Percentiles rank a stretch among this genome's conserved stretches.
These are phyloP conservation scores for Stachybotrys elegans DNA, from an alignment of 2,329 filamentous ascomycete species.

Conservation along the genomic window DNA sequence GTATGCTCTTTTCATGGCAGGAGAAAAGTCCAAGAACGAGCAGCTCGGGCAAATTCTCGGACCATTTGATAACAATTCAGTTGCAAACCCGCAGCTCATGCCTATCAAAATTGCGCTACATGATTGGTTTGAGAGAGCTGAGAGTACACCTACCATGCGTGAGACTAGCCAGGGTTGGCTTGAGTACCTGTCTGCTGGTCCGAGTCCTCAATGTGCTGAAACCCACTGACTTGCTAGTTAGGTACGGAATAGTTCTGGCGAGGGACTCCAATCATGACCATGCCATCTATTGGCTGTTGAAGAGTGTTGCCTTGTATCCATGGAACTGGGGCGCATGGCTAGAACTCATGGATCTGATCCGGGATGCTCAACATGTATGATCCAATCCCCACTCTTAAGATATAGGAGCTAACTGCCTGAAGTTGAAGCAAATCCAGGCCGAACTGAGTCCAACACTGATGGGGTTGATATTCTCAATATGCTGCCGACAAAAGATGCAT, in stretches of 20 bases:
- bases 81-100: neutral
- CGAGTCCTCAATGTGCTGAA: neutral
- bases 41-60: neutral
- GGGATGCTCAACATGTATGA: neutral
- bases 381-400: neutral
- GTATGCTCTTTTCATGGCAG: constrained; percentile 1
- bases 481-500: constrained; percentile 1
- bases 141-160: neutral
- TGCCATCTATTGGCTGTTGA: neutral
- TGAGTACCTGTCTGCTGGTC: neutral
- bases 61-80: neutral
- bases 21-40: constrained; percentile 3
- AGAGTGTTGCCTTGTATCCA: neutral
- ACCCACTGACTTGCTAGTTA: neutral
- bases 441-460: neutral
- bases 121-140: neutral
- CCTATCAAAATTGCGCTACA: neutral
- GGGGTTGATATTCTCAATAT: constrained; percentile 1
- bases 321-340: constrained; percentile 4
- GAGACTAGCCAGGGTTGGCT: neutral
- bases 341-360: neutral
- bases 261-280: neutral
- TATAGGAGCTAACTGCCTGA: neutral
- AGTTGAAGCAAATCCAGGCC: neutral
- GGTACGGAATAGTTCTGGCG: constrained; percentile 1